A percentile compares a stretch with the other conserved stretches of the same genome.
Conservation (phyloP, 371 early-diverging fungal species). For the Mortierella sp. region DNA sequence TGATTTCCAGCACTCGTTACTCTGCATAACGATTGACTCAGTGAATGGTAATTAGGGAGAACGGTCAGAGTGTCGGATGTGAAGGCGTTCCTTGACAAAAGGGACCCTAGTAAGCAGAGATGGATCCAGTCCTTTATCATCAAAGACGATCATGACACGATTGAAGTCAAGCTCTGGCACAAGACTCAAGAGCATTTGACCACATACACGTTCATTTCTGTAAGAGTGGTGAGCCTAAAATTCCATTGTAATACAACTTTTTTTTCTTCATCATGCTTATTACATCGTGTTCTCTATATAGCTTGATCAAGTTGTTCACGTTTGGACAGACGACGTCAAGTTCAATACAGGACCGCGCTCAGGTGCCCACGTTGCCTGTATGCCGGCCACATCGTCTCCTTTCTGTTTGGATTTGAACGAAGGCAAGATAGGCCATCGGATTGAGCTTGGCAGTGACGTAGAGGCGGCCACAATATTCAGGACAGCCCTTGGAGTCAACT, state of each 20-base stretch:
- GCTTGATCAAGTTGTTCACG: conserved; percentile 50
- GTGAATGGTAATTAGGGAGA: conserved; percentile 9
- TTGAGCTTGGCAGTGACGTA: conserved; percentile 24
- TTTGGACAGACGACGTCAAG: conserved; percentile 49
- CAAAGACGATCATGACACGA: conserved; percentile 45
- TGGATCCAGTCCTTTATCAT: conserved; percentile 43
- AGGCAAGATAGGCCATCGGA: conserved; percentile 37
- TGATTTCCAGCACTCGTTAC: neutral
- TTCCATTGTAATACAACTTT: neutral
- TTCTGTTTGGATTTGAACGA: conserved; percentile 29
- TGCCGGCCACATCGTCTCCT: conserved; percentile 27
- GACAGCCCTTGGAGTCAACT: conserved; percentile 27
- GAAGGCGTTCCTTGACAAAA: conserved; percentile 30
- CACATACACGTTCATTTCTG: conserved; percentile 24
- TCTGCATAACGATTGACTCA: neutral
- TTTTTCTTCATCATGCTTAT: neutral
- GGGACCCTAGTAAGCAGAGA: conserved; percentile 11
- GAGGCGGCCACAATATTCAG: conserved; percentile 24
- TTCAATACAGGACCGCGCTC: conserved; percentile 14
- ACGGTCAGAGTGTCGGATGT: conserved; percentile 27
- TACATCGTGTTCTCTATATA: neutral
- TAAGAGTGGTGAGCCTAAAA: conserved; percentile 5
- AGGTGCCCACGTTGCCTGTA: neutral
- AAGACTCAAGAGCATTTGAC: conserved; percentile 34
- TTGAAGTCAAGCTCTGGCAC: conserved; percentile 51